Percentiles rank a stretch among this genome's conserved stretches.
Evolutionary conservation across 2,329 filamentous ascomycete species (phyloP).

Genomic region (Exophiala aquamarina): DNA sequence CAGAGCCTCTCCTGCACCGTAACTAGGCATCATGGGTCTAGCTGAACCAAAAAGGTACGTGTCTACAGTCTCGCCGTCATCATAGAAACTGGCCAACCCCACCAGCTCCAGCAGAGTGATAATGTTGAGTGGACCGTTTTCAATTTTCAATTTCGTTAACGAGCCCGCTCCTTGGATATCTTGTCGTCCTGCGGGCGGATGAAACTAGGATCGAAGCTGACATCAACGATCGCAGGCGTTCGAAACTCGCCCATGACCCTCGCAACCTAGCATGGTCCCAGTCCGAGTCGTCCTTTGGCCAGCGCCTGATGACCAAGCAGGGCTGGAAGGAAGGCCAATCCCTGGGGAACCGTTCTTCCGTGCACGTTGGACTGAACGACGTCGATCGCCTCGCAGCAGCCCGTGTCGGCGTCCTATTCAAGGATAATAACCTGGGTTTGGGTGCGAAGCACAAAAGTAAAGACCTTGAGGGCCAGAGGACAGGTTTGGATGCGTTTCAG

Average conservation of each 20-base stretch:
- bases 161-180: not conserved
- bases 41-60: constrained; percentile 48
- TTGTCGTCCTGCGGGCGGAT: too few relatives aligned
- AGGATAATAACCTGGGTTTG: constrained; percentile 88
- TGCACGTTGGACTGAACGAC: constrained; percentile 49
- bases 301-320: constrained; percentile 82
- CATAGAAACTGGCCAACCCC: constrained; percentile 56
- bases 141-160: not conserved
- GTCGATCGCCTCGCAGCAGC: constrained; percentile 25
- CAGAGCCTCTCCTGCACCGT: too few relatives aligned
- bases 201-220: too few relatives aligned
- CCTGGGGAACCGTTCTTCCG: constrained; percentile 74
- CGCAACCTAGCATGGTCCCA: constrained; percentile 94
- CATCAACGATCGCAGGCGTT: constrained; percentile 43
- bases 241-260: constrained; percentile 83
- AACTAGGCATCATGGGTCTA: constrained; percentile 67
- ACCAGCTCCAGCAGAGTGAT: too few relatives aligned
- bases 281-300: constrained; percentile 79
- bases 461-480: constrained; percentile 66
- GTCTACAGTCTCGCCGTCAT: not conserved
- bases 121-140: too few relatives aligned
- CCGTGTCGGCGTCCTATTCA: constrained; percentile 48
- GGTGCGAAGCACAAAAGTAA: constrained; percentile 71
- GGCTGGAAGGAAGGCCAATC: constrained; percentile 87
- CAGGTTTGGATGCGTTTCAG: constrained; percentile 83